phyloP scores from a whole-genome alignment of 257 asterid genomes.

The Fraxinus americana region DNA sequence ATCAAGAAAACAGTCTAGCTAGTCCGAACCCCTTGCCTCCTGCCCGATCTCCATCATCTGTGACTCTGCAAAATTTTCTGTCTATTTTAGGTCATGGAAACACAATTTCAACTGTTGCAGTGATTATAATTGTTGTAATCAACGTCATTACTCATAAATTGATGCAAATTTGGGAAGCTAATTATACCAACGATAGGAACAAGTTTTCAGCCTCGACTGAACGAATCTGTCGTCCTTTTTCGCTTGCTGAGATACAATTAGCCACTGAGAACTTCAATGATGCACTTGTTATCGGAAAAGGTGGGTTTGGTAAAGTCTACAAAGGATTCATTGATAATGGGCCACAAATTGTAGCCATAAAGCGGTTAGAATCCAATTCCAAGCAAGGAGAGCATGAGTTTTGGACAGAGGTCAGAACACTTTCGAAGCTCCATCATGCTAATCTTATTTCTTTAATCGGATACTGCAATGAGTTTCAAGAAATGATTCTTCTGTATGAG shows the following conservation, averaged over 20 bases:
- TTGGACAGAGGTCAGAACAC: constrained; percentile 50
- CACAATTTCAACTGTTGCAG: constrained; percentile 28
- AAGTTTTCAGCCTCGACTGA: constrained; percentile 32
- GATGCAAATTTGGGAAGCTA: constrained; percentile 31
- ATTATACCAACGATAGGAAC: constrained; percentile 20
- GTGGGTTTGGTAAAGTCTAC: constrained; percentile 59
- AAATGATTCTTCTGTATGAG: constrained; percentile 53
- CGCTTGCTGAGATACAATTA: constrained; percentile 41
- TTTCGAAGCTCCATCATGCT: constrained; percentile 47
- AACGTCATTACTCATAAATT: constrained; percentile 33
- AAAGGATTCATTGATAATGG: constrained; percentile 47
- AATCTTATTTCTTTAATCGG: constrained; percentile 58
- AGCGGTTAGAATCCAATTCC: constrained; percentile 41
- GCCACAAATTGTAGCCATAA: constrained; percentile 42
- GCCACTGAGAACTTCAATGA: constrained; percentile 43
- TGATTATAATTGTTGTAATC: constrained; percentile 29
- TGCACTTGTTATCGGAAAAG: constrained; percentile 44
- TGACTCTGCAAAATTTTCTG: background rate
- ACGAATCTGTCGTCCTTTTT: constrained; percentile 39
- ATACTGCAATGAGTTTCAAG: constrained; percentile 48
- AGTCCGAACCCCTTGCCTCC: constrained; percentile 34
- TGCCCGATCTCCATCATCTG: constrained; percentile 1
- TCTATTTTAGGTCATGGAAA: constrained; percentile 29
- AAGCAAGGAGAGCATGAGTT: constrained; percentile 53
- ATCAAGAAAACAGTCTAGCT: constrained; percentile 55